A percentile compares a stretch with the other conserved stretches of the same genome.
These are phyloP conservation scores for Ceratobasidium sp. DNA, from an alignment of 1,284 basidiomycete species.

Conservation along the genomic window DNA sequence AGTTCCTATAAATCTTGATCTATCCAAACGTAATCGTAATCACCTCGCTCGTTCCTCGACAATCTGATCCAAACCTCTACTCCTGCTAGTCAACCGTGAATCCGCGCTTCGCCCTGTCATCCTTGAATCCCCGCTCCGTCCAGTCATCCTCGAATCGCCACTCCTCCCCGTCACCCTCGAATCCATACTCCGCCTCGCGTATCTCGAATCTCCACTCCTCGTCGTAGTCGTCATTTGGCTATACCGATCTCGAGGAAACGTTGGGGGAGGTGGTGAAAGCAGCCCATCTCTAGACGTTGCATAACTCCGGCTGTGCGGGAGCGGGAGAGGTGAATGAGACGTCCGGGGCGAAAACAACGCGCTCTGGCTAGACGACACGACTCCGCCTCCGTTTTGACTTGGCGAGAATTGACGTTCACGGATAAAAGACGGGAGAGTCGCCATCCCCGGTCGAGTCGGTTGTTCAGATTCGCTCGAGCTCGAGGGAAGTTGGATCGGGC, in stretches of 20 bases:
- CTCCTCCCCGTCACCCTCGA: constrained; percentile 17
- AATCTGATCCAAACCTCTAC: constrained; percentile 2
- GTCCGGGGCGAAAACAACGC: constrained; percentile 22
- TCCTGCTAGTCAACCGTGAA: neutral
- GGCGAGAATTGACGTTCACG: constrained; percentile 36
- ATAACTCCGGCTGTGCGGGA: neutral
- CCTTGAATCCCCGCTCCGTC: constrained; percentile 18
- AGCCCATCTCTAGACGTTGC: constrained; percentile 18
- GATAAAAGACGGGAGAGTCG: constrained; percentile 32
- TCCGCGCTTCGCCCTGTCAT: constrained; percentile 9
- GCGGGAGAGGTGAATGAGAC: neutral
- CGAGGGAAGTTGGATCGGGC: neutral
- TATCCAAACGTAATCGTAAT: no score
- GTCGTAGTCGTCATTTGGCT: constrained; percentile 40
- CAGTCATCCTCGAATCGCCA: constrained; percentile 3
- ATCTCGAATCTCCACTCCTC: constrained; percentile 13
- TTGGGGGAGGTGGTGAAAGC: constrained; percentile 1
- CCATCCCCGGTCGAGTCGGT: constrained; percentile 17
- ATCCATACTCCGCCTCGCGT: constrained; percentile 8
- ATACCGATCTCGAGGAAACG: constrained; percentile 12
- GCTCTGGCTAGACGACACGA: constrained; percentile 15
- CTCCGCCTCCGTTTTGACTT: neutral
- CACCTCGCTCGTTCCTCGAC: constrained; percentile 44
- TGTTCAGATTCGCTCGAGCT: neutral
- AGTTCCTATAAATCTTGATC: no score